phyloP scores from a whole-genome alignment of 2,329 filamentous ascomycete genomes.

The Magnaporthiopsis rhizophila region DNA sequence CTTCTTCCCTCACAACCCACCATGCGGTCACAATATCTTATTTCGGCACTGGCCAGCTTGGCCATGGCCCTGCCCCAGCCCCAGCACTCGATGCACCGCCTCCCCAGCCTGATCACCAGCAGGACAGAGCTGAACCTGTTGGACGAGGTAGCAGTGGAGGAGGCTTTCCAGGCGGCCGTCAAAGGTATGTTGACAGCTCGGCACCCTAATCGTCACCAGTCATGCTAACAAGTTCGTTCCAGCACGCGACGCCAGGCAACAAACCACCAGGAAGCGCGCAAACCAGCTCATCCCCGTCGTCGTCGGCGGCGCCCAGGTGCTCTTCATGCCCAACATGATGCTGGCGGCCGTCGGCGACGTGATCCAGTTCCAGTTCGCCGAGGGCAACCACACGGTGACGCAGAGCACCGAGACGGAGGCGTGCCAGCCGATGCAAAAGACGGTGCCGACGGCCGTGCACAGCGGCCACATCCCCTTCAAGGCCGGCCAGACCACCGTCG shows the following conservation, averaged over 20 bases:
- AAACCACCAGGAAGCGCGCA: not conserved
- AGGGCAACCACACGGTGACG: conserved; percentile 24
- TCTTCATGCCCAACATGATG: conserved; percentile 14
- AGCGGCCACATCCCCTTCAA: conserved; percentile 32
- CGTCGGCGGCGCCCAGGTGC: conserved; percentile 13
- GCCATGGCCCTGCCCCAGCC: conserved; percentile 1
- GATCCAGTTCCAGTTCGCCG: conserved; percentile 19
- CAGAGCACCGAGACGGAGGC: conserved; percentile 27
- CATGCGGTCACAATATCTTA: not conserved
- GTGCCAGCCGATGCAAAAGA: conserved; percentile 29
- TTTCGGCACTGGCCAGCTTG: not conserved
- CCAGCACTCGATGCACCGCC: not conserved
- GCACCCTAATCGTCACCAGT: not conserved
- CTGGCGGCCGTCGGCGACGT: conserved; percentile 15
- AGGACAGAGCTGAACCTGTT: not conserved
- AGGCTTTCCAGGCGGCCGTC: not conserved
- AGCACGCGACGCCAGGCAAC: not conserved
- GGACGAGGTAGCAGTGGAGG: not conserved
- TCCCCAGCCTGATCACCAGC: not conserved
- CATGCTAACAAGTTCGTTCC: not conserved
- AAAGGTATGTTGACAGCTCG: too few species aligned
- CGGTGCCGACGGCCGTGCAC: conserved; percentile 25
- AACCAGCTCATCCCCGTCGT: conserved; percentile 12
- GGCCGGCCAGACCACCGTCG: conserved; percentile 27
- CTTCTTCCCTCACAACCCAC: not conserved